Percentiles rank a stretch among this genome's conserved stretches.
Conservation (phyloP, 129 eudicot species). For the Flaveria brownii region DNA sequence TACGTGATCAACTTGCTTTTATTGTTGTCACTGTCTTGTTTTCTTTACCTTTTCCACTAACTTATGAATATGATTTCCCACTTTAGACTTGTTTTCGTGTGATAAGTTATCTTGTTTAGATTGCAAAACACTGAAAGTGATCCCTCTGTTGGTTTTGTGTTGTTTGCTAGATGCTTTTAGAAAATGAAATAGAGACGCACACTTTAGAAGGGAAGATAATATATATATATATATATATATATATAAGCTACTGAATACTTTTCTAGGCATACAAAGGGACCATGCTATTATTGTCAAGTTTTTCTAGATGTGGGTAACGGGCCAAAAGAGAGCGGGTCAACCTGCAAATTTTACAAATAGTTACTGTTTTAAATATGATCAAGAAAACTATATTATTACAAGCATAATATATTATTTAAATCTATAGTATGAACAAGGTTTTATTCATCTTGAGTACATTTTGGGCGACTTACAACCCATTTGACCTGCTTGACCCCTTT, state of each 20-base stretch:
- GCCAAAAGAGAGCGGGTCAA: not conserved
- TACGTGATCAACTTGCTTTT: constrained; percentile 37
- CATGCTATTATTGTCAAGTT: constrained; percentile 2
- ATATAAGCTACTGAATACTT: constrained; percentile 5
- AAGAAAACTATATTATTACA: not conserved
- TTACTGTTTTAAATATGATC: not conserved
- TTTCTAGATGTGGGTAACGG: not conserved
- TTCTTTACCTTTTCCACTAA: constrained; percentile 37
- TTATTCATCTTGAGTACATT: not conserved
- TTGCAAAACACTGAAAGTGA: constrained; percentile 22
- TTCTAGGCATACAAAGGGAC: constrained; percentile 2
- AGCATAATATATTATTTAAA: not conserved
- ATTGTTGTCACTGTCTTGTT: constrained; percentile 28
- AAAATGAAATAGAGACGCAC: not conserved
- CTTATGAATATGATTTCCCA: constrained; percentile 35
- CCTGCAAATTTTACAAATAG: not conserved
- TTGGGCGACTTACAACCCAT: not conserved
- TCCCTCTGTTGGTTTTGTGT: not conserved
- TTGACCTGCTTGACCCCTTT: not conserved
- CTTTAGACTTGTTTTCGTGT: constrained; percentile 19
- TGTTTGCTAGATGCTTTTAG: constrained; percentile 14
- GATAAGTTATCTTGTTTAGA: constrained; percentile 34
- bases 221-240: constrained; percentile 15
- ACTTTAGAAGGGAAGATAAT: constrained; percentile 7
- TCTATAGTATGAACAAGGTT: not conserved